These are phyloP conservation scores for Parathielavia hyrcaniae DNA, from an alignment of 495 filamentous ascomycete species.

Conservation along the genomic window DNA sequence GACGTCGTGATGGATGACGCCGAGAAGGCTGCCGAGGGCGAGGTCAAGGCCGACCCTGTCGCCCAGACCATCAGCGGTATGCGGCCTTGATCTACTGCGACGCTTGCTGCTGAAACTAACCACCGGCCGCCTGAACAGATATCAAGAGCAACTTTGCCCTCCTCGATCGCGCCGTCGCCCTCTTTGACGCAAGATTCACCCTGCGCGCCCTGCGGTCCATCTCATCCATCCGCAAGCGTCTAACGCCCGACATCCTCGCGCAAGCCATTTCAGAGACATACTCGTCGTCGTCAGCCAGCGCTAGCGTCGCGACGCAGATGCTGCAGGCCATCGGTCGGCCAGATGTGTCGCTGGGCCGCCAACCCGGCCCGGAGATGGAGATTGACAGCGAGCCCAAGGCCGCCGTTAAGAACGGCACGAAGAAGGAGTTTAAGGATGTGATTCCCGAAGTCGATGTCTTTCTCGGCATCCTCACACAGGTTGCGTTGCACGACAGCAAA, in stretches of 20 bases:
- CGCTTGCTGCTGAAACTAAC: slow-evolving; percentile 18
- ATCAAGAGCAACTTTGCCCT: slow-evolving; percentile 90
- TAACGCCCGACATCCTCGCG: slow-evolving; percentile 72
- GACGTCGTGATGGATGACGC: slow-evolving; percentile 68
- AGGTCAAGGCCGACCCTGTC: slow-evolving; percentile 62
- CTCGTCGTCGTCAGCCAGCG: slow-evolving; percentile 48
- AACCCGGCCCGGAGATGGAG: slow-evolving; percentile 62
- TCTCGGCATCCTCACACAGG: slow-evolving; percentile 81
- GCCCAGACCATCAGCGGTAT: slow-evolving; percentile 49
- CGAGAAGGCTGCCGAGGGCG: slow-evolving; percentile 51
- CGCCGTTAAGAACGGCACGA: slow-evolving; percentile 42
- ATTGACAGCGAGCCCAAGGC: slow-evolving; percentile 58
- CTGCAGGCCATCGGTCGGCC: slow-evolving; percentile 60
- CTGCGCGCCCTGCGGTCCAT: slow-evolving; percentile 90
- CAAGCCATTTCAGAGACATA: slow-evolving; percentile 79
- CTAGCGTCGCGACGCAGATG: slow-evolving; percentile 59
- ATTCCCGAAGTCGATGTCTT: slow-evolving; percentile 91
- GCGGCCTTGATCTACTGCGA: slow-evolving; percentile 9
- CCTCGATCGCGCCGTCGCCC: slow-evolving; percentile 81
- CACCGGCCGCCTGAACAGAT: slow-evolving; percentile 45
- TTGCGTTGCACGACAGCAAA: slow-evolving; percentile 80
- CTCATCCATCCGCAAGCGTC: slow-evolving; percentile 86
- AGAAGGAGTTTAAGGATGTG: slow-evolving; percentile 63
- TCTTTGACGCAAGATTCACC: slow-evolving; percentile 93
- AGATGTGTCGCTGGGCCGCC: slow-evolving; percentile 52